Evolutionary conservation across 1,284 basidiomycete genomes (phyloP).

Genomic region (Neolentinus lepideus): DNA sequence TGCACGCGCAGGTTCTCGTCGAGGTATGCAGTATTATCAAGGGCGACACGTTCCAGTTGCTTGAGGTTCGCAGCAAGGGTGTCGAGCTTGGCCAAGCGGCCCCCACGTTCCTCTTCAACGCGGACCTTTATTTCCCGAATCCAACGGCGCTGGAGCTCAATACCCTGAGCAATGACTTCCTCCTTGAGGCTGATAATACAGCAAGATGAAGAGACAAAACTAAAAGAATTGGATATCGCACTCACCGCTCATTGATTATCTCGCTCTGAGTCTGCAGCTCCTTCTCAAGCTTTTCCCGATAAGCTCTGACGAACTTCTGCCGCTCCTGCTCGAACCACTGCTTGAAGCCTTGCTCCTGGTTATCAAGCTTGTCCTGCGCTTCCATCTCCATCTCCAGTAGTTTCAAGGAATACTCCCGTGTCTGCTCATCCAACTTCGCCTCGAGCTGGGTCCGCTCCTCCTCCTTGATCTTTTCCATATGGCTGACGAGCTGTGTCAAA

Average conservation of each 20-base stretch:
- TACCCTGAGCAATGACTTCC: conserved; percentile 93
- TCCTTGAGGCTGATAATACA: conserved; percentile 66
- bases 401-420: conserved; percentile 78
- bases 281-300: conserved; percentile 80
- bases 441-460: conserved; percentile 78
- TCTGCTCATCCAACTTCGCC: conserved; percentile 75
- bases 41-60: conserved; percentile 83
- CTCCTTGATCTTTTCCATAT: conserved; percentile 78
- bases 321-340: conserved; percentile 81
- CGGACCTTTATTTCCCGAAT: conserved; percentile 93
- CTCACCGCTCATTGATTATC: conserved; percentile 89
- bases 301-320: conserved; percentile 66
- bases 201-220: not conserved
- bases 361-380: conserved; percentile 77
- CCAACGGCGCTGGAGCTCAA: conserved; percentile 96
- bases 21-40: conserved; percentile 86
- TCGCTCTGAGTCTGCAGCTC: conserved; percentile 89
- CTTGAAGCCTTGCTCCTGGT: conserved; percentile 84
- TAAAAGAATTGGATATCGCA: conserved; percentile 1
- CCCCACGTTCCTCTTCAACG: conserved; percentile 95
- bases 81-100: conserved; percentile 91
- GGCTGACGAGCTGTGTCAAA: conserved; percentile 70
- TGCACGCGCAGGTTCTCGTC: conserved; percentile 89
- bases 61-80: conserved; percentile 88
- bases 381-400: conserved; percentile 81